Conservation (phyloP, 1,139 yeast species). For the Lodderomyces elongisporus region DNA sequence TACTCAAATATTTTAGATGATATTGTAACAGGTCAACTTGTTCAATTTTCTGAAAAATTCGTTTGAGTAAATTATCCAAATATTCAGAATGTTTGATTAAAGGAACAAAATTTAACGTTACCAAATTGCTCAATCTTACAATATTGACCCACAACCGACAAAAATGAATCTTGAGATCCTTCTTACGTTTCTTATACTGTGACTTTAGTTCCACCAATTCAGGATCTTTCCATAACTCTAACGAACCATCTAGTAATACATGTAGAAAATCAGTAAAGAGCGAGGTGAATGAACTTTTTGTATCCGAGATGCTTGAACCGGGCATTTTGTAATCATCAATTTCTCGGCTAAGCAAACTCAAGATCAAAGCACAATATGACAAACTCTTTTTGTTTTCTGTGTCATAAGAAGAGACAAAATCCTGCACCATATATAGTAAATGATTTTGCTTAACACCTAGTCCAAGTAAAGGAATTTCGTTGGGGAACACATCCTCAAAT, state of each 20-base stretch:
- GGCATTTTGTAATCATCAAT: conserved; percentile 16
- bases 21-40: conserved; percentile 20
- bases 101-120: conserved; percentile 25
- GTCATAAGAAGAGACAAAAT: conserved; percentile 9
- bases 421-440: conserved; percentile 16
- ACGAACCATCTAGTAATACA: conserved; percentile 12
- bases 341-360: conserved; percentile 22
- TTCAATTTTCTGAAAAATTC: conserved; percentile 22
- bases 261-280: conserved; percentile 17
- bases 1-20: conserved; percentile 23
- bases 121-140: conserved; percentile 29
- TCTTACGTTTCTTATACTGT: conserved; percentile 17
- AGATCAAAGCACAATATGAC: conserved; percentile 20
- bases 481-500: conserved; percentile 24
- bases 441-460: conserved; percentile 16
- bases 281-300: conserved; percentile 16
- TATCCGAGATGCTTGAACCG: conserved; percentile 13
- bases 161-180: conserved; percentile 28
- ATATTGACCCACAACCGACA: conserved; percentile 36
- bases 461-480: conserved; percentile 18
- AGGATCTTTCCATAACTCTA: conserved; percentile 40
- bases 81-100: conserved; percentile 19
- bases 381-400: conserved; percentile 16
- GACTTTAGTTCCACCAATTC: conserved; percentile 19
- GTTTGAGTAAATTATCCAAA: conserved; percentile 18